Base-by-base conservation (phyloP, 2,329 filamentous ascomycete species). In the Capronia epimyces region DNA sequence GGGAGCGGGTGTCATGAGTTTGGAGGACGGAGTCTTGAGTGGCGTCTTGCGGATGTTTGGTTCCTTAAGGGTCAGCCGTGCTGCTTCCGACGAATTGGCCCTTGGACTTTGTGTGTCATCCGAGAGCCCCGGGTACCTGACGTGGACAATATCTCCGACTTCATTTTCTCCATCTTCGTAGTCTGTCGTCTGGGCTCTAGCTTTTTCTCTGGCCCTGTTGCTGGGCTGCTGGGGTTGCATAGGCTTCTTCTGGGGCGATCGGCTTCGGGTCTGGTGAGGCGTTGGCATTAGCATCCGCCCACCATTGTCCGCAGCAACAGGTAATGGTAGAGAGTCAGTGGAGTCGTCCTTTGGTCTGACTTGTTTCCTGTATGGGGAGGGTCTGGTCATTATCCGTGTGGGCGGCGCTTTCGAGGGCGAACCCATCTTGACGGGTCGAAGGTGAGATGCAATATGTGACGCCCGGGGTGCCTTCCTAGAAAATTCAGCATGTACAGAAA, bases 381-480 rank as follows among this genome's bases (percentile, higher is more conserved):
- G 49, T 36, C 49, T 39, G 13, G 49, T 48, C 44, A 43, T 24
- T 25, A 13, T 21, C 22, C 49, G 27, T 40, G 22, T 37, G 5
- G 44, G 44, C 25, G 40, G 44, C 1, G 39, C 2, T n/a, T 25
- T 36, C 12, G 37, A 22, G 25, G 39, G 3, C n/a, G 25, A 8
- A 16, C 2, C 4, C 16, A 12, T 44, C 18, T 16, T 3, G 24
- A 44, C 12, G 9, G 12, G 18, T 20, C 7, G 32, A 32, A 15
- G 7, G 31, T n/a, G 39, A 20, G 15, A 29, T 15, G 20, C 7
- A 20, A 7, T 37, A 18, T 18, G 34, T 37, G 15, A 20, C 5
- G 7, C 6, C 12, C 16, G 34, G 8, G 18, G 3, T 18, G 34
- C 20, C 15, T 12, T 37, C 34, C 7, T 27, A 15, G 32, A 43